Base-by-base conservation (phyloP, 139 green algal genomes). In the Spirogloea muscicola region DNA sequence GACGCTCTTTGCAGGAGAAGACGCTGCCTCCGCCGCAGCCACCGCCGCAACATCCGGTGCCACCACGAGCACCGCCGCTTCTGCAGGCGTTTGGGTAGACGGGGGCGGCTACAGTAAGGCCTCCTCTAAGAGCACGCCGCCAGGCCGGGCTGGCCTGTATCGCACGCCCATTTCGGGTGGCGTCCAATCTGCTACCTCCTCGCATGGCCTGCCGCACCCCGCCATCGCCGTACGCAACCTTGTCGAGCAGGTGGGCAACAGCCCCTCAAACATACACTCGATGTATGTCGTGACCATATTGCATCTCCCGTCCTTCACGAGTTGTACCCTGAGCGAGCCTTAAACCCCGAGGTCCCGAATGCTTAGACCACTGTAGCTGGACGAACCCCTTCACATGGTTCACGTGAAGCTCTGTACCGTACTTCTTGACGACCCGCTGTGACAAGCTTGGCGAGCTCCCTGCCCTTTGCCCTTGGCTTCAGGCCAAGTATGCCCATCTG, bases 171-270 rank as follows among this genome's bases (percentile, higher is more conserved):
- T 93, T 31, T 88, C 85, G 25, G 90, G 89, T 2, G 91, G 92
- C 21, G 90, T 97, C 36, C 87, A 93, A 60, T 96, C 84, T 57
- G 92, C 92, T 5, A 96, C 92, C 2, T 36, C 62, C 5, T 86
- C 89, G 18, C 93, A 89, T 75, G 89, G 94, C 65, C 85, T 99
- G 39, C 93, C 94, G 7, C 77, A 83, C 0, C 89, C 91, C 0
- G 76, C 85, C 1, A 84, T 96, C 18, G 94, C 94, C 34, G 91
- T 93, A 0, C 85, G 91, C 40, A 96, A 96, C 76, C 83, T 96
- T 68, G 80, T 95, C 48, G 89, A 94, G 71, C 69, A 78, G 66
- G 66, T 74, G 16, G 39, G 44, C 16, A 7, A 13, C 10, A 10
- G 10, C 6, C 33, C 52, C 10, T n/a, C 16, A 62, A 34, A 38